phyloP scores from a whole-genome alignment of 768 basidiomycete species.

The Cystoderma amianthinum region DNA sequence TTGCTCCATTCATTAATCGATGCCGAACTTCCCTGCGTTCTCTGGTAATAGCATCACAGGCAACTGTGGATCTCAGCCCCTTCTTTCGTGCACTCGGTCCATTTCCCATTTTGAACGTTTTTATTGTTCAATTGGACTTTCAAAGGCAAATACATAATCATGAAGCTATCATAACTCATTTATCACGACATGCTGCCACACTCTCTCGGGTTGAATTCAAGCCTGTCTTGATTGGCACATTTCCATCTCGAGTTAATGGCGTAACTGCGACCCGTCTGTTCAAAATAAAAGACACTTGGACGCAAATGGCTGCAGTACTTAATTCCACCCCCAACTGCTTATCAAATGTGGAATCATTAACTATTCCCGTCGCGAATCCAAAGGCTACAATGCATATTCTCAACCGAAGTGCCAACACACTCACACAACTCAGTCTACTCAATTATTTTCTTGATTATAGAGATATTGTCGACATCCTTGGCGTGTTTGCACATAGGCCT shows the following conservation, averaged over 20 bases:
- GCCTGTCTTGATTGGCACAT: not conserved
- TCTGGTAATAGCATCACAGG: conserved; percentile 25
- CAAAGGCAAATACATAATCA: conserved; percentile 3
- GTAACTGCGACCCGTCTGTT: not conserved
- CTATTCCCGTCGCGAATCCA: not conserved
- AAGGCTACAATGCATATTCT: too few relatives aligned
- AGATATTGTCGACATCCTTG: not conserved
- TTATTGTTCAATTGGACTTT: conserved; percentile 14
- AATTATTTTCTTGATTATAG: not conserved
- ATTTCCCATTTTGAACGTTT: conserved; percentile 17
- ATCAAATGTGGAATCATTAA: not conserved
- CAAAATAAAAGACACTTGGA: too few relatives aligned
- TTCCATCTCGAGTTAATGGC: not conserved
- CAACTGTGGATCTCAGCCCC: conserved; percentile 20
- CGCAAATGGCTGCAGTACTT: too few relatives aligned
- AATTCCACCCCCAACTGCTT: not conserved
- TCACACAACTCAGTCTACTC: too few relatives aligned
- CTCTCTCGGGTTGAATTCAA: not conserved
- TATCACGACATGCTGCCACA: not conserved
- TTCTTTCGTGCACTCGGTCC: conserved; percentile 21
- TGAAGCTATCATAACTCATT: not conserved
- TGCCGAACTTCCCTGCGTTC: conserved; percentile 17
- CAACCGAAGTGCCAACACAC: too few relatives aligned
- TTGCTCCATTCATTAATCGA: conserved; percentile 24
- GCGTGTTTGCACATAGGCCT: not conserved